Conservation (phyloP, 768 basidiomycete genomes). For the Boletus eberwhitei region DNA sequence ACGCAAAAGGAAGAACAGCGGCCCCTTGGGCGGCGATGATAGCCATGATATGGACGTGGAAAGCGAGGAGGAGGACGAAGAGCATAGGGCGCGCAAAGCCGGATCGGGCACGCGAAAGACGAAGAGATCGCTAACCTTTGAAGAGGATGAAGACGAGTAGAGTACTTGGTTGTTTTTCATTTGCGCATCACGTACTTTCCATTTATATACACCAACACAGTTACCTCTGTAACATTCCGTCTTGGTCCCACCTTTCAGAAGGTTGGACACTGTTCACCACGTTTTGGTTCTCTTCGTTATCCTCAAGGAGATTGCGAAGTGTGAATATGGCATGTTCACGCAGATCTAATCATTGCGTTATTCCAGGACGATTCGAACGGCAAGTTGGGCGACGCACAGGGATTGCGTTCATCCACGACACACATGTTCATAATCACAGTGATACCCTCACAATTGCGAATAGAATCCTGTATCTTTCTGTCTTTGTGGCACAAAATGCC, state of each 20-base stretch:
- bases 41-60: constrained; percentile 67
- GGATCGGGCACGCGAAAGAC: constrained; percentile 51
- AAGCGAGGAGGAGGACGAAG: constrained; percentile 70
- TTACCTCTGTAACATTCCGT: constrained; percentile 44
- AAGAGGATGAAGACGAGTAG: constrained; percentile 52
- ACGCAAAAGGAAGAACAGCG: constrained; percentile 40
- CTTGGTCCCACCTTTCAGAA: constrained; percentile 52
- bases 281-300: constrained; percentile 76
- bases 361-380: background rate
- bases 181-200: background rate
- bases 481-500: constrained; percentile 69
- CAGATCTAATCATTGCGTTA: constrained; percentile 46
- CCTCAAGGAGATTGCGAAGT: constrained; percentile 71
- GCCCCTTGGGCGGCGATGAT: constrained; percentile 33
- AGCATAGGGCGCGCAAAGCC: constrained; percentile 59
- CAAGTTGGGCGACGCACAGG: constrained; percentile 58
- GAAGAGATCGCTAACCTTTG: constrained; percentile 52
- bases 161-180: background rate
- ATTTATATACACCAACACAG: constrained; percentile 27
- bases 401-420: constrained; percentile 87
- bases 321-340: constrained; percentile 91
- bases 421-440: constrained; percentile 84
- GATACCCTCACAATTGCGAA: constrained; percentile 69
- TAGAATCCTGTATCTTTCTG: constrained; percentile 68
- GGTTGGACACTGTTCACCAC: constrained; percentile 74